phyloP scores from a whole-genome alignment of 495 filamentous ascomycete species.

The Cudoniella acicularis region DNA sequence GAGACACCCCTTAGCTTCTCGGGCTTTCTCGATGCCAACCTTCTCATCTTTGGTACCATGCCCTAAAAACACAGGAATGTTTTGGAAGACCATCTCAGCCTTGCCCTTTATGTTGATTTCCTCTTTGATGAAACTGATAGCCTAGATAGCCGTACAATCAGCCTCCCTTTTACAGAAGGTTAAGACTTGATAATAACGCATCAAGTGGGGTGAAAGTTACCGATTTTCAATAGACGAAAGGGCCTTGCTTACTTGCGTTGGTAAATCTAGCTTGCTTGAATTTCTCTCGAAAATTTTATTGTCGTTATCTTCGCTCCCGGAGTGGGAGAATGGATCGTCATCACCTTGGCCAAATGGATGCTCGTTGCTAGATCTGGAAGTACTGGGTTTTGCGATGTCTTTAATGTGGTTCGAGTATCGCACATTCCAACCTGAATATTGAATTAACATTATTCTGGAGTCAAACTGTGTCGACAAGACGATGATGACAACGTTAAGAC shows the following conservation, averaged over 20 bases:
- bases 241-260: constrained; percentile 21
- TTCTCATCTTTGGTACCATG: constrained; percentile 48
- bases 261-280: constrained; percentile 1
- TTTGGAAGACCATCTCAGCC: constrained; percentile 6
- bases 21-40: constrained; percentile 36
- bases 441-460: no score
- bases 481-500: no score
- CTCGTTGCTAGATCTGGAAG: constrained; percentile 8
- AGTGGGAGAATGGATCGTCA: constrained; percentile 28
- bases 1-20: constrained; percentile 33
- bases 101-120: constrained; percentile 15
- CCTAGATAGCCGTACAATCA: no score
- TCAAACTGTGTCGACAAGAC: no score
- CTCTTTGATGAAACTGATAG: constrained; percentile 21
- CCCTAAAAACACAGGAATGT: constrained; percentile 44
- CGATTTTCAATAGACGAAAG: no score
- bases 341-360: constrained; percentile 18
- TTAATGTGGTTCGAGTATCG: constrained; percentile 40
- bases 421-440: constrained; percentile 55
- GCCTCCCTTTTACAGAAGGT: no score
- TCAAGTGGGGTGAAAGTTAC: no score
- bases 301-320: constrained; percentile 21
- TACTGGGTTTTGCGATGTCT: constrained; percentile 21
- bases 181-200: no score
- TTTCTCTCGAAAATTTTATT: constrained; percentile 15